Percentiles rank a stretch among this genome's conserved stretches.
Conservation (phyloP, 1,139 yeast genomes). For the Pichia sp. region DNA sequence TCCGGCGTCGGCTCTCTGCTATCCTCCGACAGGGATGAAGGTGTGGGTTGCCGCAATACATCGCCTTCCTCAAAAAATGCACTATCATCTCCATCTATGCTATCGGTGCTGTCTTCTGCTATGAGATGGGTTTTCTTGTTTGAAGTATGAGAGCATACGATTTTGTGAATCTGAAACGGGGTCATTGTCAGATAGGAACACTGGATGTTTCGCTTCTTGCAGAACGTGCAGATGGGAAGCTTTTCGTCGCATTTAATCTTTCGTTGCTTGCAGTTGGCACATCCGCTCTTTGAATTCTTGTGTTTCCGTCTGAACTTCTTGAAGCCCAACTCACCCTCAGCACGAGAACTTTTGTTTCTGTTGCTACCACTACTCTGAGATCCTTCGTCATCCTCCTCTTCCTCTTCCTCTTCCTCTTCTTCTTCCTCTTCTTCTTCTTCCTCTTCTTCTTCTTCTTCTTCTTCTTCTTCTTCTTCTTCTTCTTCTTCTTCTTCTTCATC, state of each 20-base stretch:
- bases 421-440: too few species aligned
- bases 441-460: too few species aligned
- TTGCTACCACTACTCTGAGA: too few species aligned
- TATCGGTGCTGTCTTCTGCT: background rate
- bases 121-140: background rate
- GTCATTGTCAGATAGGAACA: conserved; percentile 37
- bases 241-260: conserved; percentile 45
- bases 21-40: background rate
- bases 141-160: background rate
- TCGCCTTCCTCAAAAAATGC: too few species aligned
- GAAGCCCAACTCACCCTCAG: background rate
- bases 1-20: background rate
- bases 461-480: too few species aligned
- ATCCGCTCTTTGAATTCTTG: conserved; percentile 35
- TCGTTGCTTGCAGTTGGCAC: conserved; percentile 41
- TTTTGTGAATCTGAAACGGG: conserved; percentile 9
- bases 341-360: background rate
- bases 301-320: background rate
- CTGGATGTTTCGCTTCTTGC: conserved; percentile 34
- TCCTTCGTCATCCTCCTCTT: too few species aligned
- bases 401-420: too few species aligned
- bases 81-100: background rate
- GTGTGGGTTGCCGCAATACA: background rate
- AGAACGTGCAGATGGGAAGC: conserved; percentile 41
- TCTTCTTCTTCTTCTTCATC: too few species aligned